Evolutionary conservation across 2,329 filamentous ascomycete species (phyloP), one percentile per base, ranked within the genome.

Genomic region (Fusarium clavum): DNA sequence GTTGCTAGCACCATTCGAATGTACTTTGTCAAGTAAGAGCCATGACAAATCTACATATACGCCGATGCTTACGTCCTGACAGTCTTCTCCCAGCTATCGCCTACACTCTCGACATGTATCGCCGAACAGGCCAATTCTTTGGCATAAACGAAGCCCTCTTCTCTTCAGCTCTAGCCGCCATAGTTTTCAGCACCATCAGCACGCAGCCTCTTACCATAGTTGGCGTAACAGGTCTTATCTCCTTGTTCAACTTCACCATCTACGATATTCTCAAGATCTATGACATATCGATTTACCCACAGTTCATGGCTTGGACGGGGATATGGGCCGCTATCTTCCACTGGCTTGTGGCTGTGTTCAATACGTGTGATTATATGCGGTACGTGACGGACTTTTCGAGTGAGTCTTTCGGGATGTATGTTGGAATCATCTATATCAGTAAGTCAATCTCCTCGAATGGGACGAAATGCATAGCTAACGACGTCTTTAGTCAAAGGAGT

Each of bases 21-120:
- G 54, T 57, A 57, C 30, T 57, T 57, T 40, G 54, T 57, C 30
- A 57, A 57, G 54, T 57, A 30, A 22, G 8, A 4, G 14, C 4
- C 18, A 13, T 16, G 2, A 27, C 10, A 24, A 20, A 8, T n/a
- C 1, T 4, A 4, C 10, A 49, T 24, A 38, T 4, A 3, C 10
- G 40, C 43, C 18, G 6, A 49, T 22, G 5, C 13, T 14, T 8
- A 38, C 32, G 16, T 8, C 9, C 24, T 2, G 2, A 3, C 4
- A 56, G 53, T 40, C 54, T 57, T 22, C 54, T 57, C 16, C 54
- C 54, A n/a, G 54, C 54, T 4, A 51, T 57, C 3, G 54, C 54
- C 11, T 57, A 57, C 16, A 57, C 54, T 11, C 54, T 57, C 14
- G 54, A 57, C 30, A 57, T 57, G 54, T 57, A 57, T 11, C 54